A percentile compares a stretch with the other conserved stretches of the same genome.
These are phyloP conservation scores for Micromonas pusilla DNA, from an alignment of 139 green algal genomes.

Conservation along the genomic window DNA sequence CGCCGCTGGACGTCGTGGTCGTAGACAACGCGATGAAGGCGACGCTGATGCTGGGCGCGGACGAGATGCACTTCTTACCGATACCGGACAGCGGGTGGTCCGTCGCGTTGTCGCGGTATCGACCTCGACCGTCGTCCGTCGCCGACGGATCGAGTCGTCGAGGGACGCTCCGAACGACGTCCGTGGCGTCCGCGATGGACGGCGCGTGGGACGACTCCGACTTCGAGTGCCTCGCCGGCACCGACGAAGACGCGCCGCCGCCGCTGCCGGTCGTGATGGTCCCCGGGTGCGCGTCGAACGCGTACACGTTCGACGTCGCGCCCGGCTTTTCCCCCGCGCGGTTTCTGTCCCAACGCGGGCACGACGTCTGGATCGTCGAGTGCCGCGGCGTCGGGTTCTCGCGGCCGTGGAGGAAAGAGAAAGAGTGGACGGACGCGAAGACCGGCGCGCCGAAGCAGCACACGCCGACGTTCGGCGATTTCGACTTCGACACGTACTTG, in stretches of 20 bases:
- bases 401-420: not conserved
- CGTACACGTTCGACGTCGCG: slow-evolving; percentile 16
- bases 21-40: not conserved
- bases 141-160: no score
- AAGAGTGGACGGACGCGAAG: not conserved
- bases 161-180: not conserved
- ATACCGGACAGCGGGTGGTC: slow-evolving; percentile 4
- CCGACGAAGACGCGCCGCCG: no score
- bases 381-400: slow-evolving; percentile 12
- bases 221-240: not conserved
- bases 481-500: slow-evolving; percentile 21
- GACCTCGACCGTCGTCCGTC: no score
- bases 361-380: slow-evolving; percentile 25
- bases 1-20: not conserved
- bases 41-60: not conserved
- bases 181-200: not conserved
- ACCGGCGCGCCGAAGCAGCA: not conserved
- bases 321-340: not conserved
- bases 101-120: slow-evolving; percentile 11
- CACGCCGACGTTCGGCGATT: not conserved
- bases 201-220: not conserved
- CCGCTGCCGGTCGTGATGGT: slow-evolving; percentile 13
- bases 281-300: slow-evolving; percentile 25
- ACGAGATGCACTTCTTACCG: slow-evolving; percentile 22
- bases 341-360: not conserved